Base-by-base conservation (phyloP, 306 rosid species). In the Trichosanthes truncata region DNA sequence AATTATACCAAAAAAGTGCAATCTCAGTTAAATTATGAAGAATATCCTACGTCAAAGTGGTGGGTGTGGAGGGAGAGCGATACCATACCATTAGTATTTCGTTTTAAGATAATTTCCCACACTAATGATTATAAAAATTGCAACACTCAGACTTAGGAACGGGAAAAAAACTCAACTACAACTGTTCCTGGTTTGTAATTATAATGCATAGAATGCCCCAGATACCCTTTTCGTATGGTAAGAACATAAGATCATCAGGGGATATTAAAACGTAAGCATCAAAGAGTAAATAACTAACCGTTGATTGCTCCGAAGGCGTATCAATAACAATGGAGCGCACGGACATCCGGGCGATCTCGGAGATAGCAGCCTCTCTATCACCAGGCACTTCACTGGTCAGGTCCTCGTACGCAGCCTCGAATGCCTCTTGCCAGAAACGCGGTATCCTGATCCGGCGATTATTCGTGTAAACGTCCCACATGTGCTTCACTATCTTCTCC, bases 381-480 rank as follows among this genome's bases (percentile, higher is more conserved):
- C 90, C 97, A 77, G 87, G 88, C 26, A 46, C 88, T 74, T 96
- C 98, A 85, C 93, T 96, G 4, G 87, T 89, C 82, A 96, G 87
- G 43, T 91, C 98, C 88, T 93, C 98, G 80, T 88, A 96, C 11
- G 98, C 98, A 82, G 99, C 98, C 87, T 93, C 97, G 66, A 96
- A 93, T 0, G 99, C 99, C 85, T 96, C 92, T 35, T 89, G 96
- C 99, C 98, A 96, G 82, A 96, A 96, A 82, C 93, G 84, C 23
- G 98, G 97, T 26, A 96, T 79, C 84, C 96, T 91, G 86, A 93
- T 88, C 93, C 98, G 91, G 51, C 90, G 98, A 82, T 92, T 90
- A 74, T 96, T 93, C 3, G 97, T 93, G 84, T 93, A 96, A 55
- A 96, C 92, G 67, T 91, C 96, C 98, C 99, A 96, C 99, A 96